phyloP scores from a whole-genome alignment of 2,329 filamentous ascomycete species.

The Colletotrichum truncatum region DNA sequence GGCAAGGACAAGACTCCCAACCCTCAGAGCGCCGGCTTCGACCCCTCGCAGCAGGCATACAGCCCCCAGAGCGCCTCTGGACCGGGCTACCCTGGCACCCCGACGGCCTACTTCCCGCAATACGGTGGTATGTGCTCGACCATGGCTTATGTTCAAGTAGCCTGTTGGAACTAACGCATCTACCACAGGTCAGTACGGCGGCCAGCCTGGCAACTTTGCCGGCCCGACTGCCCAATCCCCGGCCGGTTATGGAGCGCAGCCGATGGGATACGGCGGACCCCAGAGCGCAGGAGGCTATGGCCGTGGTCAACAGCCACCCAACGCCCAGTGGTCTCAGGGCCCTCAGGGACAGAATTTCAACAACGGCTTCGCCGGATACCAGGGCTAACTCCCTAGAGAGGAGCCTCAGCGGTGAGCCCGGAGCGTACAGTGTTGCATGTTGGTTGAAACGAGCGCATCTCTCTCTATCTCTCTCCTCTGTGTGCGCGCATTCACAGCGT shows the following conservation, averaged over 20 bases:
- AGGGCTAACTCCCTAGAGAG: conserved; percentile 53
- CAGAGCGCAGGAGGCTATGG: conserved; percentile 86
- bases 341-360: conserved; percentile 65
- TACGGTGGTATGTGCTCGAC: conserved; percentile 76
- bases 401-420: background rate
- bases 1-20: conserved; percentile 97
- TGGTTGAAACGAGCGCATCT: conserved; percentile 13
- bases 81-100: conserved; percentile 79
- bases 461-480: background rate
- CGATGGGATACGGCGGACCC: conserved; percentile 76
- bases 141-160: background rate
- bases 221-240: conserved; percentile 70
- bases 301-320: conserved; percentile 73
- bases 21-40: conserved; percentile 73
- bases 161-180: conserved; percentile 37
- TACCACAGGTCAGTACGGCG: conserved; percentile 61
- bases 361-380: conserved; percentile 71
- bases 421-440: conserved; percentile 1
- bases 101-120: conserved; percentile 89
- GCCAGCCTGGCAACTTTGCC: conserved; percentile 74
- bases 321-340: conserved; percentile 62
- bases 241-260: conserved; percentile 70
- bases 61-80: conserved; percentile 80
- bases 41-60: conserved; percentile 76
- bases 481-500: conserved; percentile 15